These are phyloP conservation scores for Pichia sp. DNA, from an alignment of 1,139 yeast genomes.

Conservation along the genomic window DNA sequence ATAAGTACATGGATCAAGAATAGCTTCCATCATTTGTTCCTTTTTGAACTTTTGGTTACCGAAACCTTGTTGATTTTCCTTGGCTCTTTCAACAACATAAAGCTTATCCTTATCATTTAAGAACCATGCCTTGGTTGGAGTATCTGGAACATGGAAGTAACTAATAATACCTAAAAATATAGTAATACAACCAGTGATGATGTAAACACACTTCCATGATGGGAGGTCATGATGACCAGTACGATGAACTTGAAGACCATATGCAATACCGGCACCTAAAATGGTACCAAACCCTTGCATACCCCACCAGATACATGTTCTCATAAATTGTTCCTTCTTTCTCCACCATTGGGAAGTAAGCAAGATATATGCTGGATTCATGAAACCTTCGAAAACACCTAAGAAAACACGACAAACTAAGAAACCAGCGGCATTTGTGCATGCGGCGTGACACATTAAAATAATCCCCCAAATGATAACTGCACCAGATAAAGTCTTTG, in stretches of 20 bases:
- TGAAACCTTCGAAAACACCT: constrained; percentile 56
- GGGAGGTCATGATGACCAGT: constrained; percentile 30
- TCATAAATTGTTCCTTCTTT: constrained; percentile 48
- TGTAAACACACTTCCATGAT: constrained; percentile 46
- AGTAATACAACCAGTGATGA: constrained; percentile 45
- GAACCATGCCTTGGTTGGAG: constrained; percentile 47
- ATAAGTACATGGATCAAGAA: constrained; percentile 32
- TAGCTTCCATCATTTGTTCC: constrained; percentile 33
- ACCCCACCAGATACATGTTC: constrained; percentile 51
- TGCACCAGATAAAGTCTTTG: constrained; percentile 26
- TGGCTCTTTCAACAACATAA: constrained; percentile 34
- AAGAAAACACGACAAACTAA: constrained; percentile 42
- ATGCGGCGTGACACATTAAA: constrained; percentile 40
- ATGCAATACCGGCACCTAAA: constrained; percentile 53
- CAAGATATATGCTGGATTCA: constrained; percentile 60
- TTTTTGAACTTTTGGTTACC: constrained; percentile 39
- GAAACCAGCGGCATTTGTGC: constrained; percentile 37
- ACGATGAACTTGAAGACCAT: constrained; percentile 41
- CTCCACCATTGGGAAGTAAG: constrained; percentile 55
- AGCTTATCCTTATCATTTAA: constrained; percentile 34
- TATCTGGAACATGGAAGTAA: constrained; percentile 41
- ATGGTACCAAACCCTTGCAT: constrained; percentile 57
- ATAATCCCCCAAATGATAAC: constrained; percentile 45
- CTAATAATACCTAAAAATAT: constrained; percentile 42
- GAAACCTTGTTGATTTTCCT: constrained; percentile 39